Evolutionary conservation across 1,284 basidiomycete genomes (phyloP).

Genomic region (Xerocomus cyaneibrunnescens): DNA sequence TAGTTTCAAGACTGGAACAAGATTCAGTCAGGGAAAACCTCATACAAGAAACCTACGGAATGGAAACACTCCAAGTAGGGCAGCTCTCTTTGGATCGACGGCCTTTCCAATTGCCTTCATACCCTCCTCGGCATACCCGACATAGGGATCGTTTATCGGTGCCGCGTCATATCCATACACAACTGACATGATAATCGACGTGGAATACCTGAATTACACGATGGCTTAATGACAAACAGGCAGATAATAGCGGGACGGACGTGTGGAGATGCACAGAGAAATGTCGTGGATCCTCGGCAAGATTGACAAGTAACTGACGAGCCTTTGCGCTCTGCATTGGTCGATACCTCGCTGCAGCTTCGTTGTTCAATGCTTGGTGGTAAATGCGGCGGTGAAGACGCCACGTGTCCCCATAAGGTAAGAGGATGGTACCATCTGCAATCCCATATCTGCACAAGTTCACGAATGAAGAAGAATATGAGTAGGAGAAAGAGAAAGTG

Average conservation of each 20-base stretch:
- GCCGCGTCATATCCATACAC: slow-evolving; percentile 28
- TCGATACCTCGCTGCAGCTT: slow-evolving; percentile 18
- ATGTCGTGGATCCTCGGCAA: slow-evolving; percentile 18
- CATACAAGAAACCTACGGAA: slow-evolving; percentile 22
- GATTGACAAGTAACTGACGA: slow-evolving; percentile 23
- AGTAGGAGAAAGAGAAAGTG: neutral
- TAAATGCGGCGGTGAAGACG: slow-evolving; percentile 32
- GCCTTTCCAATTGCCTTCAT: slow-evolving; percentile 22
- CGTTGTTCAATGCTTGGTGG: slow-evolving; percentile 21
- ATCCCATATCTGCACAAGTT: slow-evolving; percentile 25
- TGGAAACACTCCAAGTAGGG: slow-evolving; percentile 25
- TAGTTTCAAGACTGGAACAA: slow-evolving; percentile 23
- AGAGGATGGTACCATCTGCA: slow-evolving; percentile 25
- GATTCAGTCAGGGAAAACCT: neutral
- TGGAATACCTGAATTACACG: slow-evolving; percentile 21
- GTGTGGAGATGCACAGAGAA: slow-evolving; percentile 23
- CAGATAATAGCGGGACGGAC: slow-evolving; percentile 16
- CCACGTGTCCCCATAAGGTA: slow-evolving; percentile 31
- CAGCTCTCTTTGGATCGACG: slow-evolving; percentile 23
- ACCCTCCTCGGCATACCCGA: slow-evolving; percentile 26
- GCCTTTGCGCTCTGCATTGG: slow-evolving; percentile 28
- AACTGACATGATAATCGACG: slow-evolving; percentile 31
- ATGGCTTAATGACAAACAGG: neutral
- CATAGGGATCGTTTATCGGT: slow-evolving; percentile 25
- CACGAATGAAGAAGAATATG: neutral